Evolutionary conservation across 768 basidiomycete species (phyloP), one percentile per base, ranked within the genome.

Genomic region (Mycena leptocephala): DNA sequence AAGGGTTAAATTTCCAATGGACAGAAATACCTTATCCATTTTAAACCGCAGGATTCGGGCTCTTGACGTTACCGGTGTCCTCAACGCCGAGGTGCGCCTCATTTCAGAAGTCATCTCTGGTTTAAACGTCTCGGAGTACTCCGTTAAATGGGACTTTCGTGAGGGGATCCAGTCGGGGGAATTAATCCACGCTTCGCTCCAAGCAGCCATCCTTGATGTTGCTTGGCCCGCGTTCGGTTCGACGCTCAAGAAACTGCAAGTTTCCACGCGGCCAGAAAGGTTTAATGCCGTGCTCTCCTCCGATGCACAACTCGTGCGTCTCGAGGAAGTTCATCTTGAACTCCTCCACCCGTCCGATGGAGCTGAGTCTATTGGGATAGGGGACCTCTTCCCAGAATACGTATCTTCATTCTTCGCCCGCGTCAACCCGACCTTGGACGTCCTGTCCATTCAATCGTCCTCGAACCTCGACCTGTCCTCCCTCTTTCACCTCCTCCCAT

Each of bases 211-310:
- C 13, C 70, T 76, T 7, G 56, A 59, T 6, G 35, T 35, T 22
- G 65, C 65, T 13, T 76, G 75, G 75, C 35, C 48, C 13, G 35
- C 75, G 10, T 76, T 71, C 48, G 75, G 75, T 24, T n/a, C 75
- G 26, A 59, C 24, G 8, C 37, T 76, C n/a, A 51, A 20, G 69
- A 76, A 66, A 55, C 14, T 76, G 3, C 1, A n/a, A 13, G 59
- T 76, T 41, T 66, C 63, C 22, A 35, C 46, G 11, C 64, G 58
- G 35, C 69, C 75, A 0, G 69, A 55, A 43, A n/a, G 75, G 10
- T 72, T 76, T 37, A 35, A 61, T 26, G 64, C 55, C 14, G 70
- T 76, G 16, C 56, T 76, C 22, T 59, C 75, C 11, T 71, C 75
- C 28, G 37, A 71, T 5, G 70, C 62, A 22, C 48, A 10, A 0